A percentile compares a stretch with the other conserved stretches of the same genome.
phyloP scores from a whole-genome alignment of 2,329 filamentous ascomycete genomes.

The Aschersonia sp. region DNA sequence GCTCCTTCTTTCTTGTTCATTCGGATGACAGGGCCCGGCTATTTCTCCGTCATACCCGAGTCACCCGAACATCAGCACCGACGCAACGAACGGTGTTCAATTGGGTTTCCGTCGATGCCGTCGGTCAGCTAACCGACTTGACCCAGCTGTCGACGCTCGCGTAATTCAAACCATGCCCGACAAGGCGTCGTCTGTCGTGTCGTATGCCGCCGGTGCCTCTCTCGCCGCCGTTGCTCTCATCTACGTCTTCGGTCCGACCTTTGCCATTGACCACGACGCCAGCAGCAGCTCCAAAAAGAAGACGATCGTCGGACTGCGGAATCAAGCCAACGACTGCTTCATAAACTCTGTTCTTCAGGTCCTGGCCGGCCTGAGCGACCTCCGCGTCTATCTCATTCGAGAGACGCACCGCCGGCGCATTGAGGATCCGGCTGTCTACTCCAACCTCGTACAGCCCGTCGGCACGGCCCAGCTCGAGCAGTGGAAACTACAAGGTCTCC shows the following conservation, averaged over 20 bases:
- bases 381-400: slow-evolving; percentile 82
- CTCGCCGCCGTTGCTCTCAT: slow-evolving; percentile 89
- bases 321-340: slow-evolving; percentile 90
- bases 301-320: slow-evolving; percentile 75
- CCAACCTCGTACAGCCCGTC: slow-evolving; percentile 39
- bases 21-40: too few relatives aligned
- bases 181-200: slow-evolving; percentile 37
- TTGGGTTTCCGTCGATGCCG: neutral
- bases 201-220: slow-evolving; percentile 89
- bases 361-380: slow-evolving; percentile 74
- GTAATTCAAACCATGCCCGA: slow-evolving; percentile 17
- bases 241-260: slow-evolving; percentile 97
- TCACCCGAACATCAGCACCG: neutral
- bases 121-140: neutral
- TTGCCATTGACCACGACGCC: slow-evolving; percentile 76
- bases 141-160: neutral
- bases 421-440: slow-evolving; percentile 65
- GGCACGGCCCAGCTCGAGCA: slow-evolving; percentile 27
- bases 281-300: slow-evolving; percentile 54
- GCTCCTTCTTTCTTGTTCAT: too few relatives aligned
- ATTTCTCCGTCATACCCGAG: neutral
- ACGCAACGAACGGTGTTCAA: neutral
- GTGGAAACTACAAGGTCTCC: slow-evolving; percentile 54
- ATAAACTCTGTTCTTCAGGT: slow-evolving; percentile 96
- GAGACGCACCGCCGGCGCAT: slow-evolving; percentile 76